Conservation (phyloP, 192 early-diverging fungal genomes). For the Entomortierella beljakovae region DNA sequence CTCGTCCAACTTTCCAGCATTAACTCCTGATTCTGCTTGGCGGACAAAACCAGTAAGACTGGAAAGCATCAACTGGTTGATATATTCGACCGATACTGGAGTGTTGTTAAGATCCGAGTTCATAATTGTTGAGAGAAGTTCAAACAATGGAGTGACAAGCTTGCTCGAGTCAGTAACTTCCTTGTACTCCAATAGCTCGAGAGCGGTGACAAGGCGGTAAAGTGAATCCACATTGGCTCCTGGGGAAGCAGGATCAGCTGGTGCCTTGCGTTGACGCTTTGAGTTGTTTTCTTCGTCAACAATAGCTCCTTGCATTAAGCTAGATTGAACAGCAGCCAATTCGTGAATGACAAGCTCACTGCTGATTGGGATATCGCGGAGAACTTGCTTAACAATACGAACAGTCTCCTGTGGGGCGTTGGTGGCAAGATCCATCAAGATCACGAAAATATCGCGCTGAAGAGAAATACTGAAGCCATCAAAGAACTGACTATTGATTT, state of each 20-base stretch:
- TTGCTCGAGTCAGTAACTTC: slow-evolving; percentile 58
- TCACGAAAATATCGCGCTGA: slow-evolving; percentile 62
- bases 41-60: slow-evolving; percentile 70
- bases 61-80: slow-evolving; percentile 87
- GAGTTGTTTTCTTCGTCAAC: slow-evolving; percentile 24
- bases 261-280: slow-evolving; percentile 49
- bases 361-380: slow-evolving; percentile 51
- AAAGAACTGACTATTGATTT: slow-evolving; percentile 58
- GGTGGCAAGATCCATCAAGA: slow-evolving; percentile 64
- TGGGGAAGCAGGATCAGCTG: slow-evolving; percentile 18
- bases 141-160: slow-evolving; percentile 78
- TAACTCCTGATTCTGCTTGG: slow-evolving; percentile 33
- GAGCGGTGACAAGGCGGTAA: slow-evolving; percentile 69
- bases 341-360: slow-evolving; percentile 48
- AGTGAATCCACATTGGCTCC: slow-evolving; percentile 55
- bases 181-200: slow-evolving; percentile 84
- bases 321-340: slow-evolving; percentile 40
- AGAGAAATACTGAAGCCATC: slow-evolving; percentile 38
- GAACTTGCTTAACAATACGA: slow-evolving; percentile 58
- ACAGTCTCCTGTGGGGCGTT: slow-evolving; percentile 62
- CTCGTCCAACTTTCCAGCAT: slow-evolving; percentile 64
- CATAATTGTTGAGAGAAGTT: slow-evolving; percentile 74
- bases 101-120: slow-evolving; percentile 58
- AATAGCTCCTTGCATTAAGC: slow-evolving; percentile 28
- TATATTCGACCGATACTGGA: slow-evolving; percentile 81